Conservation (phyloP, 1,284 basidiomycete genomes). For the Irpex rosettiformis region DNA sequence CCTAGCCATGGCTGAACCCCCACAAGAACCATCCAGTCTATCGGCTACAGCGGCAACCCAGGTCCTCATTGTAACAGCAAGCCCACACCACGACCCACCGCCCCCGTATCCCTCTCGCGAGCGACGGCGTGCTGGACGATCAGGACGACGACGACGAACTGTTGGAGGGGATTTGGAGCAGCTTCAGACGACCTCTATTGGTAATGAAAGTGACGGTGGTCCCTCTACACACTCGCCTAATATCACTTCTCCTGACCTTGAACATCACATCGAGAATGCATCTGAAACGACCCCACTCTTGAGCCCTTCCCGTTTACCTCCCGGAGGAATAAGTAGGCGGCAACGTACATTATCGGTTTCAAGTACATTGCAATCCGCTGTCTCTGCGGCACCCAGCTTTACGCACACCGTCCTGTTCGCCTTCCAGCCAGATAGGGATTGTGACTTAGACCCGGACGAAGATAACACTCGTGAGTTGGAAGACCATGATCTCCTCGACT, state of each 20-base stretch:
- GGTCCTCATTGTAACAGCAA: slow-evolving; percentile 21
- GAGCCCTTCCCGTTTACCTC: slow-evolving; percentile 17
- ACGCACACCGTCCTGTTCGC: slow-evolving; percentile 64
- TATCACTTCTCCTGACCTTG: slow-evolving; percentile 19
- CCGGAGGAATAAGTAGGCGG: slow-evolving; percentile 14
- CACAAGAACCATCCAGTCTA: not conserved
- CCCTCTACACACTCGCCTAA: slow-evolving; percentile 5
- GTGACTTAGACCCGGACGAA: slow-evolving; percentile 23
- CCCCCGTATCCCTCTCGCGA: slow-evolving; percentile 63
- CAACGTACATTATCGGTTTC: slow-evolving; percentile 52
- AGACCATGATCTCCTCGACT: slow-evolving; percentile 14
- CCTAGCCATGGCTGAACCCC: not conserved
- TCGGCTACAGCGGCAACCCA: not conserved
- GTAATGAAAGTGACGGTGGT: slow-evolving; percentile 32
- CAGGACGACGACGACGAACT: slow-evolving; percentile 26
- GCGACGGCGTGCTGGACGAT: slow-evolving; percentile 34
- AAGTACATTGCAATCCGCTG: slow-evolving; percentile 44
- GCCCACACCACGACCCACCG: slow-evolving; percentile 47
- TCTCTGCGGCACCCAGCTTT: slow-evolving; percentile 56
- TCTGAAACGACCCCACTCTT: slow-evolving; percentile 44
- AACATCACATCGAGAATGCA: slow-evolving; percentile 22
- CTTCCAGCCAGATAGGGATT: slow-evolving; percentile 45
- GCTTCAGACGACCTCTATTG: slow-evolving; percentile 31
- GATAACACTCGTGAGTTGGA: slow-evolving; percentile 10
- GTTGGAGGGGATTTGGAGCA: slow-evolving; percentile 22